These are phyloP conservation scores for Mycena kentingensis DNA, from an alignment of 768 basidiomycete genomes.

Conservation along the genomic window DNA sequence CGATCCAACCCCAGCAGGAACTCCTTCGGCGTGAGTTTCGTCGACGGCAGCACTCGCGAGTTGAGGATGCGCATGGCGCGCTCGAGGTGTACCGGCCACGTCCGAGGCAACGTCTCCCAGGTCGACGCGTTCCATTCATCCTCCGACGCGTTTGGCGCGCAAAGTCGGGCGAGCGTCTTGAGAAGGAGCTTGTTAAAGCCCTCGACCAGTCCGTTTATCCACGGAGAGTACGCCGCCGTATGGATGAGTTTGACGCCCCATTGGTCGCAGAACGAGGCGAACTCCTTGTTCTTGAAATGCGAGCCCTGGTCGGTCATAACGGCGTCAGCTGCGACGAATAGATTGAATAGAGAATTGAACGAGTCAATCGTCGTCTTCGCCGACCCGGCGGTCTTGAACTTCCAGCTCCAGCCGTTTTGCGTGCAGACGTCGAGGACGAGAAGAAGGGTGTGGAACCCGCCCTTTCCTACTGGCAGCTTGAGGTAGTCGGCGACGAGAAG, in stretches of 20 bases:
- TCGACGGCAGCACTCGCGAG: too few species aligned
- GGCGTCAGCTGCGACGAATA: slow-evolving; percentile 16
- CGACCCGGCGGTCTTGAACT: not conserved
- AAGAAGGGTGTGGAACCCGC: slow-evolving; percentile 1
- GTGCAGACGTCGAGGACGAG: slow-evolving; percentile 2
- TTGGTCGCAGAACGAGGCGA: slow-evolving; percentile 22
- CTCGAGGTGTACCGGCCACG: slow-evolving; percentile 30
- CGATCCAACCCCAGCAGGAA: too few species aligned
- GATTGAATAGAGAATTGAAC: slow-evolving; percentile 5
- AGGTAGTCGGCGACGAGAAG: not conserved
- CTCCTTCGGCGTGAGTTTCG: too few species aligned
- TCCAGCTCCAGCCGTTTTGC: not conserved
- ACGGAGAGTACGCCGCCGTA: too few species aligned
- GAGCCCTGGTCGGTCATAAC: slow-evolving; percentile 33
- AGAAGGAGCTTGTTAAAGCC: slow-evolving; percentile 28
- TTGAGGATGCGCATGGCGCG: slow-evolving; percentile 7
- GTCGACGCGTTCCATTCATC: slow-evolving; percentile 2
- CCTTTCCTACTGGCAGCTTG: not conserved
- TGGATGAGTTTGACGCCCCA: slow-evolving; percentile 18
- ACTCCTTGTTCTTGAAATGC: slow-evolving; percentile 28
- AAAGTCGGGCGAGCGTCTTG: slow-evolving; percentile 16
- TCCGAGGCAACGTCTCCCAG: slow-evolving; percentile 15
- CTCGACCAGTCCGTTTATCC: slow-evolving; percentile 34
- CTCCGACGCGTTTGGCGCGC: slow-evolving; percentile 25
- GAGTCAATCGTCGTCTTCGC: not conserved